Evolutionary conservation across 257 asterid species (phyloP).

Genomic region (Perilla frutescens): DNA sequence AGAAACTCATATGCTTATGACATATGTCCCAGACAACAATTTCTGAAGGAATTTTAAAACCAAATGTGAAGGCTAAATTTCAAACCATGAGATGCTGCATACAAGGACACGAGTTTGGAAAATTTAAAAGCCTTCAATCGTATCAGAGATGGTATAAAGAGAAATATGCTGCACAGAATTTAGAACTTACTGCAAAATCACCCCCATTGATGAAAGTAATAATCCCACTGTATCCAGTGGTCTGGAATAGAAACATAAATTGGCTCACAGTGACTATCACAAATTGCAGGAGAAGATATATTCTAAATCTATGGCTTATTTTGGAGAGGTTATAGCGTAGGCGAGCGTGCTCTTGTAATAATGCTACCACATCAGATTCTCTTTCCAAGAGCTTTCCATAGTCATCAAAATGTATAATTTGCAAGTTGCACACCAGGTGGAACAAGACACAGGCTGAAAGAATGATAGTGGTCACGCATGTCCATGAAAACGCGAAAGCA

Average conservation of each 20-base stretch:
- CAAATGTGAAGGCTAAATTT: not conserved
- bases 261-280: slow-evolving; percentile 73
- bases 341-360: slow-evolving; percentile 78
- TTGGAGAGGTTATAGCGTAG: slow-evolving; percentile 71
- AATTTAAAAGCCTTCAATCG: slow-evolving; percentile 8
- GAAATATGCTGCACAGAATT: slow-evolving; percentile 1
- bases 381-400: slow-evolving; percentile 78
- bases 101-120: not conserved
- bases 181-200: slow-evolving; percentile 86
- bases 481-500: slow-evolving; percentile 67
- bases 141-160: not conserved
- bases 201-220: slow-evolving; percentile 75
- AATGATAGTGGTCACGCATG: slow-evolving; percentile 56
- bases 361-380: slow-evolving; percentile 56
- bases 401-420: slow-evolving; percentile 81
- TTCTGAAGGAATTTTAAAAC: not conserved
- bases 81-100: not conserved
- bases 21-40: not conserved
- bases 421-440: slow-evolving; percentile 79
- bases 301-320: slow-evolving; percentile 89
- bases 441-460: slow-evolving; percentile 67
- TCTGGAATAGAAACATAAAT: slow-evolving; percentile 71
- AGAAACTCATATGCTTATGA: not conserved
- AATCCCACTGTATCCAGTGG: slow-evolving; percentile 65
- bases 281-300: slow-evolving; percentile 75